phyloP scores from a whole-genome alignment of 495 filamentous ascomycete genomes.

The Elasticomyces elasticus region DNA sequence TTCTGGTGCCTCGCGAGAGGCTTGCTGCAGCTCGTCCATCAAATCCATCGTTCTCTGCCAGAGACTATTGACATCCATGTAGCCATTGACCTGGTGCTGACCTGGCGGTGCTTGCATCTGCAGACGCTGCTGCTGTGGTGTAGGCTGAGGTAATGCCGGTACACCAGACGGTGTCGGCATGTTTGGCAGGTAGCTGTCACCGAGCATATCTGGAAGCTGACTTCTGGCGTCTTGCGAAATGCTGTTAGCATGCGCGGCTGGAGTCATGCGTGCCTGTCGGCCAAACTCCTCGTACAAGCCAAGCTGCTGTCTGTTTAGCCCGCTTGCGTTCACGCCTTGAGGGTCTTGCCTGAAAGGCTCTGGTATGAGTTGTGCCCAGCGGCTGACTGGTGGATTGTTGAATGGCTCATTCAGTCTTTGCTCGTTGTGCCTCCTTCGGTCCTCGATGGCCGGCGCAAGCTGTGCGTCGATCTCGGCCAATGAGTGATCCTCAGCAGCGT shows the following conservation, averaged over 20 bases:
- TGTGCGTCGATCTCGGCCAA: constrained; percentile 89
- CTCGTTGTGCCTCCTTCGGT: constrained; percentile 59
- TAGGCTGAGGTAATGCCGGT: constrained; percentile 60
- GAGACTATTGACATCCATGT: constrained; percentile 51
- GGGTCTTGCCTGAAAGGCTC: constrained; percentile 76
- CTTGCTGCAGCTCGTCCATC: constrained; percentile 58
- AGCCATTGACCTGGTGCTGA: constrained; percentile 49
- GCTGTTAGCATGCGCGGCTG: constrained; percentile 43
- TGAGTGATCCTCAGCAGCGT: constrained; percentile 85
- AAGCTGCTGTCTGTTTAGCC: constrained; percentile 84
- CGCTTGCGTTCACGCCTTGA: constrained; percentile 34
- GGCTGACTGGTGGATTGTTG: constrained; percentile 67
- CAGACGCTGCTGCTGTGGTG: constrained; percentile 48
- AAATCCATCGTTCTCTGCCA: constrained; percentile 58
- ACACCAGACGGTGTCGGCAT: constrained; percentile 73
- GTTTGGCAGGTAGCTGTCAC: constrained; percentile 66
- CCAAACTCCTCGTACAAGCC: constrained; percentile 95
- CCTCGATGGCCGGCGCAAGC: constrained; percentile 64
- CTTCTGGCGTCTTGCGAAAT: constrained; percentile 49
- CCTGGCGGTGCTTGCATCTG: constrained; percentile 22
- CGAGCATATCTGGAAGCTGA: constrained; percentile 63
- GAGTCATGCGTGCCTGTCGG: constrained; percentile 57
- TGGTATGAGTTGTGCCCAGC: constrained; percentile 81
- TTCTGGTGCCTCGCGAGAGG: constrained; percentile 54
- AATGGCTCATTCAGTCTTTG: constrained; percentile 71